Evolutionary conservation across 2,329 filamentous ascomycete genomes (phyloP), one percentile per base, ranked within the genome.

Genomic region (Penicillium sp.): DNA sequence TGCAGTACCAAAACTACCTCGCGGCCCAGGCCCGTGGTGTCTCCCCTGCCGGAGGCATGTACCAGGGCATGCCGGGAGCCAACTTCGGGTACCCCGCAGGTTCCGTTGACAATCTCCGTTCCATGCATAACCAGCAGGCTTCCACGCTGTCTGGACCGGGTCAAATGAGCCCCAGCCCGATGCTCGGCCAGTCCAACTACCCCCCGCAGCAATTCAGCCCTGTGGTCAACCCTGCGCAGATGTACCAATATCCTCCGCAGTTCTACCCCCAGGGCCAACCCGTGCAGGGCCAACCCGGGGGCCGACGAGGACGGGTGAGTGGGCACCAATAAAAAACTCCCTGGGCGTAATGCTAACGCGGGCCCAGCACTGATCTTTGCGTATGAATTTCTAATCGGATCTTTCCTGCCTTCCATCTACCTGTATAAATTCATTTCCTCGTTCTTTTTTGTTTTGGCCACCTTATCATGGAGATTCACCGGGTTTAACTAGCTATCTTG

Each of bases 1-100:
- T 81, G 27, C 82, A 84, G 61, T 85, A 84, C 60, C 82, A 84
- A 63, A 74, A 74, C 30, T 77, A 81, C 61, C 68, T 82, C 22
- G 77, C 79, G 40, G 63, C 77, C 51, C 71, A 78, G 60, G 63
- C 68, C 8, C 73, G 74, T 20, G 72, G 74, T 5, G 66, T 74
- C 33, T 69, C 73, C 11, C 66, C 74, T 53, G 71, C 74, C 53
- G 71, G 62, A 43, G 75, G 73, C 36, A 74, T 77, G 49, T 80
- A 80, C 54, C 70, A 72, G 2, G 68, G 67, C 45, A 72, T 81
- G 64, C 72, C 76, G 10, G 65, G 70, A 24, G 67, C 72, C 45
- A 72, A 68, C 30, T 76, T 76, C 41, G 73, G 73, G 42, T 79
- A 76, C 54, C 61, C 72, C n/a, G 66, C 64, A 11, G 61, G 74